Conservation (phyloP, 805 yeast species). For the Kodamaea fukazawae region DNA sequence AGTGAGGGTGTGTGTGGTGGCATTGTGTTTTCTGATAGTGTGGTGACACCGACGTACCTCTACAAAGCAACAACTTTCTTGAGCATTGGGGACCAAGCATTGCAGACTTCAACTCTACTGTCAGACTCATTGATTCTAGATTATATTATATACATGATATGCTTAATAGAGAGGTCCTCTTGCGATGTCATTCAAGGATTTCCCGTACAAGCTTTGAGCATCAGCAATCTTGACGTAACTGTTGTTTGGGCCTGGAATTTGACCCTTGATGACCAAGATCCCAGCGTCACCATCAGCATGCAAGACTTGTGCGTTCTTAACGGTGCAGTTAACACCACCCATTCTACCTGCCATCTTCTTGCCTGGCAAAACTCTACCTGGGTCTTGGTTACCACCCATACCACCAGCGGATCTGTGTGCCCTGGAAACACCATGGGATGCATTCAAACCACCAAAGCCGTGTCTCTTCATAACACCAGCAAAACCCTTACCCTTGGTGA, state of each 20-base stretch:
- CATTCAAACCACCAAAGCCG: slow-evolving; percentile 83
- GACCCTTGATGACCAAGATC: slow-evolving; percentile 79
- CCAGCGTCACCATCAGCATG: slow-evolving; percentile 81
- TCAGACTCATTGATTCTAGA: too few species aligned
- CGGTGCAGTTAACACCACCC: slow-evolving; percentile 77
- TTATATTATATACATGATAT: slow-evolving; percentile 11
- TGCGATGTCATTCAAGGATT: slow-evolving; percentile 24
- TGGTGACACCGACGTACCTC: too few species aligned
- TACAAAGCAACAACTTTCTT: too few species aligned
- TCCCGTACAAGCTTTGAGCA: slow-evolving; percentile 57
- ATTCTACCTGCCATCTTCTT: slow-evolving; percentile 98
- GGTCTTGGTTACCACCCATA: slow-evolving; percentile 91
- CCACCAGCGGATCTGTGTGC: slow-evolving; percentile 97
- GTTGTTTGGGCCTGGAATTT: slow-evolving; percentile 86
- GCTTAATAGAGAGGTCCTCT: slow-evolving; percentile 10
- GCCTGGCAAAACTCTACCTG: slow-evolving; percentile 95
- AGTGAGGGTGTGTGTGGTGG: too few species aligned
- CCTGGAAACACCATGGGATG: slow-evolving; percentile 92
- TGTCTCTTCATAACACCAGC: slow-evolving; percentile 98
- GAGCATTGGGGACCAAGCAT: too few species aligned
- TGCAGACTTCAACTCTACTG: too few species aligned
- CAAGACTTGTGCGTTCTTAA: slow-evolving; percentile 71
- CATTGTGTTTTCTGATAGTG: too few species aligned
- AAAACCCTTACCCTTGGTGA: slow-evolving; percentile 91
- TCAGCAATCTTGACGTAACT: slow-evolving; percentile 73